phyloP scores from a whole-genome alignment of 345 rosid species.

The Cochlearia excelsa region DNA sequence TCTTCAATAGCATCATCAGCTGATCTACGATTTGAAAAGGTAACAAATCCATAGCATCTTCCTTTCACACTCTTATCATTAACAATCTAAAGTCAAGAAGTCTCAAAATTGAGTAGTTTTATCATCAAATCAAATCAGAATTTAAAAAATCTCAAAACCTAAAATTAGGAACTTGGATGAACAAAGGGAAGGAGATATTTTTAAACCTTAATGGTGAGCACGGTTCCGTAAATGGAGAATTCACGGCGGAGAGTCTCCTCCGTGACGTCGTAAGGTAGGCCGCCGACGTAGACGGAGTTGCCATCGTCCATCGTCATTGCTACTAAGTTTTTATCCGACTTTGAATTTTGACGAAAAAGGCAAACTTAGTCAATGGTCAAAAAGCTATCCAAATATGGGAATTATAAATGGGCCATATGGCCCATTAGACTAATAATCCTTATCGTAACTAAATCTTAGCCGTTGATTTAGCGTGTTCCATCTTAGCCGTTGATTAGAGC shows the following conservation, averaged over 20 bases:
- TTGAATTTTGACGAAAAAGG: not conserved
- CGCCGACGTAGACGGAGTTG: conserved; percentile 86
- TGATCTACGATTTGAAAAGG: conserved; percentile 70
- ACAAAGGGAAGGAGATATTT: not conserved
- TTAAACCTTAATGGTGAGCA: conserved; percentile 78
- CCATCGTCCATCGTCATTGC: conserved; percentile 80
- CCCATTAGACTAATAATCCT: conserved; percentile 7
- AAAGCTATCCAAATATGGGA: not conserved
- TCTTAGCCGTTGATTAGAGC: conserved; percentile 20
- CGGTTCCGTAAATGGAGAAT: conserved; percentile 62
- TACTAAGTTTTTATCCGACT: conserved; percentile 7
- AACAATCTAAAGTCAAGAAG: conserved; percentile 62
- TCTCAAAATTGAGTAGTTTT: too few relatives aligned
- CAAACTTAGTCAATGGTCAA: not conserved
- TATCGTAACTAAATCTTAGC: not conserved
- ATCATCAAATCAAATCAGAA: too few relatives aligned
- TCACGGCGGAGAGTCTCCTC: conserved; percentile 63
- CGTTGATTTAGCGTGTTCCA: conserved; percentile 13
- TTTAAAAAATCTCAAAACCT: conserved; percentile 8
- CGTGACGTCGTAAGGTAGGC: conserved; percentile 66
- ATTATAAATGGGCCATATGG: conserved; percentile 14
- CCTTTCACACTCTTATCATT: conserved; percentile 69
- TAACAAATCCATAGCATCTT: conserved; percentile 82
- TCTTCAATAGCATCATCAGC: conserved; percentile 75
- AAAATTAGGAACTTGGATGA: conserved; percentile 16